Evolutionary conservation across 768 basidiomycete species (phyloP).

Genomic region (Pilatotrama ljubarskyi): DNA sequence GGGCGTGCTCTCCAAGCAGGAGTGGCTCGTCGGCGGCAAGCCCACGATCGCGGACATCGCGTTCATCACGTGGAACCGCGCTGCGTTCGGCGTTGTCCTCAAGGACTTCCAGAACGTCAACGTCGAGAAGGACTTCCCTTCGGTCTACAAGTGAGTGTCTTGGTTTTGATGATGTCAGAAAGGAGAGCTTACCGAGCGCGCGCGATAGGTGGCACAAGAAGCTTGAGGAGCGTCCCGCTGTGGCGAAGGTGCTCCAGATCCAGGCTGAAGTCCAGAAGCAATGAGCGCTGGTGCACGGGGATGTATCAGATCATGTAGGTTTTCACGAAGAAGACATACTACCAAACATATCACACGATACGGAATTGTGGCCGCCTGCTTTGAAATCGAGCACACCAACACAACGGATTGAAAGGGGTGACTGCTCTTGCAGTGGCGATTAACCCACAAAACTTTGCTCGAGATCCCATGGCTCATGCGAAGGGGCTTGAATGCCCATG

Average conservation of each 20-base stretch:
- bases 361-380: too few relatives aligned
- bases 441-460: too few relatives aligned
- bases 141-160: conserved; percentile 19
- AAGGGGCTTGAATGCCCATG: too few relatives aligned
- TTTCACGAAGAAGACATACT: neutral
- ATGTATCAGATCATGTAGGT: neutral
- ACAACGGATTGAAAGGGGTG: too few relatives aligned
- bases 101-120: conserved; percentile 11
- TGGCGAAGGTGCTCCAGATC: conserved; percentile 17
- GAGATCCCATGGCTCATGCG: too few relatives aligned
- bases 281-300: neutral
- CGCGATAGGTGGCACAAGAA: conserved; percentile 26
- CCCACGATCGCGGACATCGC: conserved; percentile 29
- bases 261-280: neutral
- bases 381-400: too few relatives aligned
- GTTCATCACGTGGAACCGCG: conserved; percentile 27
- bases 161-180: too few relatives aligned
- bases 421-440: too few relatives aligned
- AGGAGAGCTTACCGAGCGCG: neutral
- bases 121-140: conserved; percentile 26
- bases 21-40: conserved; percentile 32
- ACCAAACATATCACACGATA: neutral
- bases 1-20: conserved; percentile 30
- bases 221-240: conserved; percentile 12
- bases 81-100: conserved; percentile 11